Evolutionary conservation across 805 yeast genomes (phyloP).

Genomic region (Candida morakotiae): DNA sequence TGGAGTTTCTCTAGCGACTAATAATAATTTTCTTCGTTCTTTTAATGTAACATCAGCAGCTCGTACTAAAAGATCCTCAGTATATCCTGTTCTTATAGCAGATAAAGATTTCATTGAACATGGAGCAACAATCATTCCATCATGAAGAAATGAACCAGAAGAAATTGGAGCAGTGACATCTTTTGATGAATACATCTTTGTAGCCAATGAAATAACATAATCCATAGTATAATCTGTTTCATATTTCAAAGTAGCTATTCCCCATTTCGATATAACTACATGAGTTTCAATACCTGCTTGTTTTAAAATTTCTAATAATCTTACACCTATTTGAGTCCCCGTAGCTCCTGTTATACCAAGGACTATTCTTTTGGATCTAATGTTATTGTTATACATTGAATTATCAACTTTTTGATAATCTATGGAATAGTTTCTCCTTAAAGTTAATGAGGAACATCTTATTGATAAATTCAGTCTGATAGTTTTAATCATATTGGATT

Average conservation of each 20-base stretch:
- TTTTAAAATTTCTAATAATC: neutral
- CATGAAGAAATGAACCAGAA: neutral
- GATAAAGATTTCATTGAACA: neutral
- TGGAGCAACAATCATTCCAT: neutral
- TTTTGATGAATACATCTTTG: neutral
- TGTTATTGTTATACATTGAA: neutral
- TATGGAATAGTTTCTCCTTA: neutral
- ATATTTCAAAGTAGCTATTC: neutral
- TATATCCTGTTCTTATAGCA: neutral
- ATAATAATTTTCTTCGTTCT: neutral
- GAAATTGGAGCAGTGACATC: neutral
- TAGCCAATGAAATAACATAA: neutral
- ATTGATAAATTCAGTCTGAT: too few species aligned
- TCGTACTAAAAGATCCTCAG: neutral
- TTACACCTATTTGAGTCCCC: neutral
- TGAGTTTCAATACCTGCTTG: neutral
- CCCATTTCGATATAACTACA: neutral
- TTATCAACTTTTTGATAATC: neutral
- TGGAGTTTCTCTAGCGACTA: neutral
- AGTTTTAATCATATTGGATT: too few species aligned
- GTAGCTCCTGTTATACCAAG: neutral
- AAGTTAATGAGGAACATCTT: too few species aligned
- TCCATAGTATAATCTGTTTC: neutral
- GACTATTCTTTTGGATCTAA: neutral
- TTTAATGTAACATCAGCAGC: neutral